A percentile compares a stretch with the other conserved stretches of the same genome.
Conservation (phyloP, 495 filamentous ascomycete genomes). For the Bombardia bombarda region DNA sequence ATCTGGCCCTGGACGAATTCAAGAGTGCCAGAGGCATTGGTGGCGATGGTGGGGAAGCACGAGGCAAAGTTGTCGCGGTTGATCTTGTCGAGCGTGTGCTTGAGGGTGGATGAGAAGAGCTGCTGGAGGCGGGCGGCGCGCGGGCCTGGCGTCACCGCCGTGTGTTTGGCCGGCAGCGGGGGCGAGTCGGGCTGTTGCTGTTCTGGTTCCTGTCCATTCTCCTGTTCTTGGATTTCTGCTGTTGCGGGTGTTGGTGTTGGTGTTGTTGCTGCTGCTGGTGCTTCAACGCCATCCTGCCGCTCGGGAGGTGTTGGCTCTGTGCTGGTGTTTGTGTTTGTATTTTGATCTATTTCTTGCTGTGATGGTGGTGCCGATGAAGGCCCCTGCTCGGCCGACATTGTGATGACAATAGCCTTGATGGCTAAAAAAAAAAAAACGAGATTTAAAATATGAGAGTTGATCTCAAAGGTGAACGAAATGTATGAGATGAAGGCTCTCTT, state of each 20-base stretch:
- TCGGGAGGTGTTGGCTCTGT: no score
- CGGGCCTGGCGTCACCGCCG: conserved; percentile 57
- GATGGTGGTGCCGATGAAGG: no score
- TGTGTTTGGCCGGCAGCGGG: conserved; percentile 49
- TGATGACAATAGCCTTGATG: no score
- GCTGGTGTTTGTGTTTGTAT: no score
- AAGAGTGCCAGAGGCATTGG: conserved; percentile 57
- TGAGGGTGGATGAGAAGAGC: conserved; percentile 61
- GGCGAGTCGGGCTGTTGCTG: conserved; percentile 19
- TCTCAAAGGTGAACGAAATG: no score
- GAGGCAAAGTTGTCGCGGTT: conserved; percentile 70
- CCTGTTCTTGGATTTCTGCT: not conserved
- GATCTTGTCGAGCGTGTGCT: conserved; percentile 63
- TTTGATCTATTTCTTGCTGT: no score
- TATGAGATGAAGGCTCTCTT: no score
- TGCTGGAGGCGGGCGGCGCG: conserved; percentile 65
- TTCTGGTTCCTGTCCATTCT: conserved; percentile 2
- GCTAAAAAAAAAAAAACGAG: no score
- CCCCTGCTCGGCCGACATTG: no score
- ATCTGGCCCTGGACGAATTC: conserved; percentile 62
- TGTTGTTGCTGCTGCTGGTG: not conserved
- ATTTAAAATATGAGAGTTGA: no score
- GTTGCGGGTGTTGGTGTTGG: not conserved
- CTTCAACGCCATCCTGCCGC: no score
- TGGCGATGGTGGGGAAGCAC: conserved; percentile 82